These are phyloP conservation scores for Phlegmacium glaucopus DNA, from an alignment of 768 basidiomycete species.

Conservation along the genomic window DNA sequence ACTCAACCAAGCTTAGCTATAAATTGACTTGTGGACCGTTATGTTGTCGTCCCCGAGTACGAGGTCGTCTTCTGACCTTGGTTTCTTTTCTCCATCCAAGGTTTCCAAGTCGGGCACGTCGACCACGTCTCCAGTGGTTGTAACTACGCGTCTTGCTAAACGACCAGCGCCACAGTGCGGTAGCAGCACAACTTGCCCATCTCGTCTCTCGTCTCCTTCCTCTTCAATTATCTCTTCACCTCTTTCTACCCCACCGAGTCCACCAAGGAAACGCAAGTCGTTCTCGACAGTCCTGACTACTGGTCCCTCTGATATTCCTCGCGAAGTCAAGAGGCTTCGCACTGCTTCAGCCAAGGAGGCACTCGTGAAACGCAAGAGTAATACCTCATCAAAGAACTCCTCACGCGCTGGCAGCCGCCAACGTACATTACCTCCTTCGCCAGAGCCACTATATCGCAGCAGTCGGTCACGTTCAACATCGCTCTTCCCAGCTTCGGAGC, in stretches of 20 bases:
- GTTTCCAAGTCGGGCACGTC: slow-evolving; percentile 26
- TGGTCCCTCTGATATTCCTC: slow-evolving; percentile 25
- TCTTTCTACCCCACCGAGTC: slow-evolving; percentile 18
- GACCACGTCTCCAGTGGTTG: slow-evolving; percentile 23
- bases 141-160: slow-evolving; percentile 29
- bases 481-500: slow-evolving; percentile 37
- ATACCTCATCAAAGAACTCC: slow-evolving; percentile 29
- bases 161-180: slow-evolving; percentile 17
- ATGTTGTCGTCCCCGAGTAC: slow-evolving; percentile 19
- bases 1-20: too few species aligned
- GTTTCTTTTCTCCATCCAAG: slow-evolving; percentile 33
- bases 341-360: slow-evolving; percentile 22
- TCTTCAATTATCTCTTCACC: slow-evolving; percentile 14
- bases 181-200: slow-evolving; percentile 9
- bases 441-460: slow-evolving; percentile 53
- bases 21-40: slow-evolving; percentile 4
- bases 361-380: slow-evolving; percentile 30
- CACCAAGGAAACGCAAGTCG: slow-evolving; percentile 35
- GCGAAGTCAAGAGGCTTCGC: slow-evolving; percentile 39
- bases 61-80: slow-evolving; percentile 8
- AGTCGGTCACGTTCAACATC: slow-evolving; percentile 69
- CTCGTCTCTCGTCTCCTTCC: slow-evolving; percentile 12
- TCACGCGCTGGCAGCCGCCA: slow-evolving; percentile 46
- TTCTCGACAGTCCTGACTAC: slow-evolving; percentile 13
- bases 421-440: slow-evolving; percentile 37